A percentile compares a stretch with the other conserved stretches of the same genome.
Evolutionary conservation across 2,329 filamentous ascomycete species (phyloP).

Genomic region (Didymella pomorum): DNA sequence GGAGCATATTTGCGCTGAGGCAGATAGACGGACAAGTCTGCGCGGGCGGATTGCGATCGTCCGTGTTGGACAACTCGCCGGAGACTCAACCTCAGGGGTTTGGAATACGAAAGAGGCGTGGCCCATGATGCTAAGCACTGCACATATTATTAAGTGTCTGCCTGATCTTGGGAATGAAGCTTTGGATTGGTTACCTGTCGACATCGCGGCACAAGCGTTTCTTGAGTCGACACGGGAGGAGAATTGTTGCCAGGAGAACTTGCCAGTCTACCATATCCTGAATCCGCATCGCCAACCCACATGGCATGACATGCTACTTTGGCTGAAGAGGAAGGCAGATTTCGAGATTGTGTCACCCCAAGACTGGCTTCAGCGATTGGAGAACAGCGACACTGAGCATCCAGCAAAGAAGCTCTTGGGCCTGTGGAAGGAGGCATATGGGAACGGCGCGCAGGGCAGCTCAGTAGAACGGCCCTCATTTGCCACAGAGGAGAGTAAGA

Average conservation of each 20-base stretch:
- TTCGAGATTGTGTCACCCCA: constrained; percentile 54
- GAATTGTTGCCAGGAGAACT: constrained; percentile 8
- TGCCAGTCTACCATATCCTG: constrained; percentile 59
- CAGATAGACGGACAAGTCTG: constrained; percentile 43
- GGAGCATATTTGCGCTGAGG: constrained; percentile 61
- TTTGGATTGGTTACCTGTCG: constrained; percentile 47
- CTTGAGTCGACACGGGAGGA: constrained; percentile 44
- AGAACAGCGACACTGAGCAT: constrained; percentile 48
- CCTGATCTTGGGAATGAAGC: constrained; percentile 40
- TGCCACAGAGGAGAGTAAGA: constrained; percentile 45
- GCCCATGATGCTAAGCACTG: constrained; percentile 49
- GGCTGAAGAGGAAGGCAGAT: constrained; percentile 50
- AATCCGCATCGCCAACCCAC: constrained; percentile 55
- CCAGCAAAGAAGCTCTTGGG: constrained; percentile 59
- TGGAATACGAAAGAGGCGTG: constrained; percentile 47
- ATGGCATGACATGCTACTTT: constrained; percentile 59
- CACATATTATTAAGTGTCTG: constrained; percentile 37
- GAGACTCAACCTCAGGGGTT: constrained; percentile 38
- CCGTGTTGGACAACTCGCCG: constrained; percentile 54
- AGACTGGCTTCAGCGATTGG: constrained; percentile 56
- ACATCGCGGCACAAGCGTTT: constrained; percentile 59
- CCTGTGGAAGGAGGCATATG: constrained; percentile 59
- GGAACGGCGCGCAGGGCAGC: constrained; percentile 13
- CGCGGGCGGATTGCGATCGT: constrained; percentile 41
- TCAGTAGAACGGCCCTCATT: constrained; percentile 37